Evolutionary conservation across 2,329 filamentous ascomycete species (phyloP).

Genomic region (Penicillium sp.): DNA sequence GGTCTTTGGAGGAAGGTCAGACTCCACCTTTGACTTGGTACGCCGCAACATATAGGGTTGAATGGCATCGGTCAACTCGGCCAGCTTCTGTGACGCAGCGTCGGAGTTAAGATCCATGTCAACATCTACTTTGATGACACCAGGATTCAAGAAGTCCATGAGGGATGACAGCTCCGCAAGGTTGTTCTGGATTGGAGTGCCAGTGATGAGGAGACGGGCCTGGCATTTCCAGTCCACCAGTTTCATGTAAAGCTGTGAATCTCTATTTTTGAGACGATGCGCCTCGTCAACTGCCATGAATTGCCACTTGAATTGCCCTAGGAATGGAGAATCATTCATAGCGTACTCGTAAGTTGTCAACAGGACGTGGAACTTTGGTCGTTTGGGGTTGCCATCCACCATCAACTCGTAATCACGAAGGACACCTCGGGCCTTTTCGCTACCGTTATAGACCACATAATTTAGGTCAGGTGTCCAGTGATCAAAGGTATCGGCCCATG

Average conservation of each 20-base stretch:
- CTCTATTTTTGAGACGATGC: slow-evolving; percentile 92
- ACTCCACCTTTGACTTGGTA: slow-evolving; percentile 96
- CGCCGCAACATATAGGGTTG: slow-evolving; percentile 92
- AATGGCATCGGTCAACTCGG: slow-evolving; percentile 80
- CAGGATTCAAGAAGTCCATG: slow-evolving; percentile 97
- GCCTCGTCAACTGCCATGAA: slow-evolving; percentile 95
- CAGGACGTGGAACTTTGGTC: slow-evolving; percentile 95
- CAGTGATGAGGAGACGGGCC: slow-evolving; percentile 88
- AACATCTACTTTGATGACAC: slow-evolving; percentile 84
- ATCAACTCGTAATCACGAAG: slow-evolving; percentile 90
- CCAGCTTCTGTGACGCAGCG: slow-evolving; percentile 82
- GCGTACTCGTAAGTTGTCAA: slow-evolving; percentile 98
- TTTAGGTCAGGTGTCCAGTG: slow-evolving; percentile 94
- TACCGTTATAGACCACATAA: slow-evolving; percentile 94
- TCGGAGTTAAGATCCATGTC: slow-evolving; percentile 81
- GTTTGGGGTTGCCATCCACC: slow-evolving; percentile 79
- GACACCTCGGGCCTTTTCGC: slow-evolving; percentile 78
- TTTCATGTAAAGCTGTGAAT: slow-evolving; percentile 87
- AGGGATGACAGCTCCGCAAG: slow-evolving; percentile 87
- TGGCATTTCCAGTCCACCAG: slow-evolving; percentile 84
- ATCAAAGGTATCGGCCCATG: slow-evolving; percentile 98
- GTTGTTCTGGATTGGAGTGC: slow-evolving; percentile 97
- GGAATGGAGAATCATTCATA: slow-evolving; percentile 76
- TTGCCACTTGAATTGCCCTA: slow-evolving; percentile 94
- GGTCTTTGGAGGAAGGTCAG: slow-evolving; percentile 91